Evolutionary conservation across 1,284 basidiomycete species (phyloP).

Genomic region (Puccinia polysora): DNA sequence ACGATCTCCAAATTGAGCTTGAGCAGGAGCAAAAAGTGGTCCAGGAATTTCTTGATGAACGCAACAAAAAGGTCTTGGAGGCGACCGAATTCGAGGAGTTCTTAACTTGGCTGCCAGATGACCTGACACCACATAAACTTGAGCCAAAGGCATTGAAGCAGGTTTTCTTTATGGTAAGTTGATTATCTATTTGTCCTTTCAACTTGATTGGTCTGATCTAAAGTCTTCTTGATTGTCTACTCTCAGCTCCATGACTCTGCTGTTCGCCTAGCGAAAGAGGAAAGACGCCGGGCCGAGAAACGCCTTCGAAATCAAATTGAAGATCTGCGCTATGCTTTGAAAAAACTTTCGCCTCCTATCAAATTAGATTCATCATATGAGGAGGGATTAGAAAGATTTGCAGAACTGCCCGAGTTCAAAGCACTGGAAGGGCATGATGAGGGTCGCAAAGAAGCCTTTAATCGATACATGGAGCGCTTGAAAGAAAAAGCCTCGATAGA

Average conservation of each 20-base stretch:
- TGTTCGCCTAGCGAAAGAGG: conserved; percentile 65
- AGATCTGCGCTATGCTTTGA: conserved; percentile 89
- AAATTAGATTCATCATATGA: conserved; percentile 71
- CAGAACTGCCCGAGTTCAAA: conserved; percentile 74
- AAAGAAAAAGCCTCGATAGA: conserved; percentile 57
- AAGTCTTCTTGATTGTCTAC: conserved; percentile 17
- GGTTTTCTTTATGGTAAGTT: conserved; percentile 33
- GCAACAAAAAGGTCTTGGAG: conserved; percentile 59
- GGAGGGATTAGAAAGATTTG: conserved; percentile 69
- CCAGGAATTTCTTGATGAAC: conserved; percentile 61
- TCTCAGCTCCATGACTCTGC: conserved; percentile 66
- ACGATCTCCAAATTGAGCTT: conserved; percentile 75
- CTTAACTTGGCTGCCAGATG: conserved; percentile 46
- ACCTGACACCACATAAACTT: conserved; percentile 2
- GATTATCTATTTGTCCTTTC: background rate
- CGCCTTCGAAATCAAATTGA: conserved; percentile 82
- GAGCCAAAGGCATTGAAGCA: conserved; percentile 17
- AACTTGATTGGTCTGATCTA: background rate
- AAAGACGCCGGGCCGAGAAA: conserved; percentile 72
- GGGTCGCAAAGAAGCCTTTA: conserved; percentile 69
- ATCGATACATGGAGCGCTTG: conserved; percentile 77
- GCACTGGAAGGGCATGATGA: conserved; percentile 73
- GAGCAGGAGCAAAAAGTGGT: conserved; percentile 68
- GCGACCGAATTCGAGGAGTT: conserved; percentile 65
- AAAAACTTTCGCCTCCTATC: conserved; percentile 74